Conservation (phyloP, 1,139 yeast species). For the Yamadazyma blattariae region DNA sequence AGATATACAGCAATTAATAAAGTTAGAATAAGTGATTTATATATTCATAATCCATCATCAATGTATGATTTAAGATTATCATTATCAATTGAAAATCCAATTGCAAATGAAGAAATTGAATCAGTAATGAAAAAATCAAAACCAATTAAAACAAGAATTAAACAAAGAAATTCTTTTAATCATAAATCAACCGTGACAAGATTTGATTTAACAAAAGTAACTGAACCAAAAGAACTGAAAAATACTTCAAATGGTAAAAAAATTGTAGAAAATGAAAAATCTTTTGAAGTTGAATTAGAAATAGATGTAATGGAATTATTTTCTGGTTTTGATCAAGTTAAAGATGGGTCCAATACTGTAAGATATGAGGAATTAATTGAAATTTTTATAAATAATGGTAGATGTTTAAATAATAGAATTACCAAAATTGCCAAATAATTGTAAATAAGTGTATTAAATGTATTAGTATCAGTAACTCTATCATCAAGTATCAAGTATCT, state of each 20-base stretch:
- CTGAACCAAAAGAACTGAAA: constrained; percentile 44
- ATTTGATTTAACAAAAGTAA: constrained; percentile 67
- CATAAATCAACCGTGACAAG: constrained; percentile 69
- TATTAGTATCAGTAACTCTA: no score
- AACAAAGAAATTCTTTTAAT: constrained; percentile 60
- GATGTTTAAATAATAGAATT: constrained; percentile 46
- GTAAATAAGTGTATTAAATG: background rate
- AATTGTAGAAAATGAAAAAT: constrained; percentile 38
- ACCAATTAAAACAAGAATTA: constrained; percentile 56
- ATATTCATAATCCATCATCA: constrained; percentile 72
- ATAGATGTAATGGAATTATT: constrained; percentile 64
- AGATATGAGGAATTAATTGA: constrained; percentile 71
- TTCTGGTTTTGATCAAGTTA: constrained; percentile 54
- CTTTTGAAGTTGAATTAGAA: constrained; percentile 69
- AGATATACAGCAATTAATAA: constrained; percentile 72
- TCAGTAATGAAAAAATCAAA: constrained; percentile 33
- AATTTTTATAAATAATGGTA: constrained; percentile 69
- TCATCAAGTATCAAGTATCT: no score
- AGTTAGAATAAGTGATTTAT: constrained; percentile 66
- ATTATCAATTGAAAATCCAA: constrained; percentile 73
- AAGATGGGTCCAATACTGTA: constrained; percentile 50
- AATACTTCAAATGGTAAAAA: constrained; percentile 36
- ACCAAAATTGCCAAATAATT: constrained; percentile 35
- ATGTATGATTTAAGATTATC: constrained; percentile 76
- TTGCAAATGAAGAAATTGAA: constrained; percentile 51